Evolutionary conservation across 2,329 filamentous ascomycete species (phyloP).

Genomic region (Colletotrichum musae): DNA sequence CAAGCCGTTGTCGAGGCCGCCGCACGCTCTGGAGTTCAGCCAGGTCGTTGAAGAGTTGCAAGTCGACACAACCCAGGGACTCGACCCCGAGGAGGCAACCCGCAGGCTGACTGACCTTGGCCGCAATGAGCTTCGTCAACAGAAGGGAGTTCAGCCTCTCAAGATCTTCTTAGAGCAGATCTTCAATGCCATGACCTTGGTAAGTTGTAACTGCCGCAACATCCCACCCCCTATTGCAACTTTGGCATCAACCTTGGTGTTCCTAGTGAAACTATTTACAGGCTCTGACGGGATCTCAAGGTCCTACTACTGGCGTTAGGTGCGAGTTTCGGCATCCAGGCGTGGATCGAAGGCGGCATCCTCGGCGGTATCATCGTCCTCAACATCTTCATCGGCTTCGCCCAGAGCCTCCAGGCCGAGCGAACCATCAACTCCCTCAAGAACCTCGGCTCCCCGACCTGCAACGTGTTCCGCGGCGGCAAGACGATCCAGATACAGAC

Average conservation of each 20-base stretch:
- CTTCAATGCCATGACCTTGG: constrained; percentile 77
- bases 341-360: constrained; percentile 70
- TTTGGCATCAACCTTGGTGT: no score
- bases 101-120: constrained; percentile 68
- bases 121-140: constrained; percentile 70
- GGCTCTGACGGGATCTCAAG: neutral
- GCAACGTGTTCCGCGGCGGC: constrained; percentile 65
- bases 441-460: constrained; percentile 65
- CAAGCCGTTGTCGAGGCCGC: constrained; percentile 65
- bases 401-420: constrained; percentile 69
- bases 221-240: neutral
- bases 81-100: constrained; percentile 65
- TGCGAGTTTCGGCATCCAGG: constrained; percentile 63
- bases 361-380: constrained; percentile 66
- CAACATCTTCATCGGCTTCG: constrained; percentile 68
- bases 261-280: no score
- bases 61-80: constrained; percentile 68
- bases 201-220: constrained; percentile 37
- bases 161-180: constrained; percentile 74
- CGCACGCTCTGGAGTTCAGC: constrained; percentile 67
- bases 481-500: constrained; percentile 66
- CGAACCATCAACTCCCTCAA: constrained; percentile 69
- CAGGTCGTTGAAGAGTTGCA: constrained; percentile 66
- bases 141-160: constrained; percentile 65
- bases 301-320: neutral